These are phyloP conservation scores for Chytriomyces confervae DNA, from an alignment of 192 early-diverging fungal species.

Conservation along the genomic window DNA sequence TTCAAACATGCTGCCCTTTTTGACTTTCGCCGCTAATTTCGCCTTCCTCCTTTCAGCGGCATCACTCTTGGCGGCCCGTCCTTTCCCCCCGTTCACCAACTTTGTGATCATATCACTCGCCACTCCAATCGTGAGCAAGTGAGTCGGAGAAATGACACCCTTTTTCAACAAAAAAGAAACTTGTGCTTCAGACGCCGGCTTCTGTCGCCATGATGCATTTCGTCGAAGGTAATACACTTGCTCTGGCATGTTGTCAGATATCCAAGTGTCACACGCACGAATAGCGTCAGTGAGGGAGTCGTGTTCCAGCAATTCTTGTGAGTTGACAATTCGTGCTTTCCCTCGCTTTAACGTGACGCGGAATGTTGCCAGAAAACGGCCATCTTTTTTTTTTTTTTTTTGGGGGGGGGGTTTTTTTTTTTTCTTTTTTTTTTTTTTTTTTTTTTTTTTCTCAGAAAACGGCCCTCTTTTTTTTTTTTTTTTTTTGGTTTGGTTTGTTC, in stretches of 20 bases:
- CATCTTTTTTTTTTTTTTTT: background rate
- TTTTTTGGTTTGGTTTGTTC: background rate
- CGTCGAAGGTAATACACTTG: slow-evolving; percentile 43
- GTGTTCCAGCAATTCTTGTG: slow-evolving; percentile 38
- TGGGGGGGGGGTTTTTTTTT: too few relatives aligned
- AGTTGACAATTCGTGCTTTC: background rate
- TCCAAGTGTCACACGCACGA: slow-evolving; percentile 69
- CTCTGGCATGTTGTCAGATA: slow-evolving; percentile 36
- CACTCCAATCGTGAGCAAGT: slow-evolving; percentile 62
- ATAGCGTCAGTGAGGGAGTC: slow-evolving; percentile 62
- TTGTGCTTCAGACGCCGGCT: slow-evolving; percentile 61
- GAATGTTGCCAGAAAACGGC: background rate
- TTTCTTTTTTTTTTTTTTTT: background rate
- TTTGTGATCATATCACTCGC: slow-evolving; percentile 74
- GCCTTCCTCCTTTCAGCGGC: background rate
- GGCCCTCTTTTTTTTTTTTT: background rate
- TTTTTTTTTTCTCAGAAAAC: background rate
- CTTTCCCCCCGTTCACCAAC: slow-evolving; percentile 55
- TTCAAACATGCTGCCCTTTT: too few relatives aligned
- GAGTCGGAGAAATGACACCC: slow-evolving; percentile 13
- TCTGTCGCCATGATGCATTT: slow-evolving; percentile 59
- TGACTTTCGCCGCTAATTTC: background rate
- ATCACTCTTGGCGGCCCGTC: background rate
- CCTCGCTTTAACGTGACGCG: background rate
- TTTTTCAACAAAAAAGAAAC: slow-evolving; percentile 47